phyloP scores from a whole-genome alignment of 2,329 filamentous ascomycete genomes.

The Elsinoe batatas region DNA sequence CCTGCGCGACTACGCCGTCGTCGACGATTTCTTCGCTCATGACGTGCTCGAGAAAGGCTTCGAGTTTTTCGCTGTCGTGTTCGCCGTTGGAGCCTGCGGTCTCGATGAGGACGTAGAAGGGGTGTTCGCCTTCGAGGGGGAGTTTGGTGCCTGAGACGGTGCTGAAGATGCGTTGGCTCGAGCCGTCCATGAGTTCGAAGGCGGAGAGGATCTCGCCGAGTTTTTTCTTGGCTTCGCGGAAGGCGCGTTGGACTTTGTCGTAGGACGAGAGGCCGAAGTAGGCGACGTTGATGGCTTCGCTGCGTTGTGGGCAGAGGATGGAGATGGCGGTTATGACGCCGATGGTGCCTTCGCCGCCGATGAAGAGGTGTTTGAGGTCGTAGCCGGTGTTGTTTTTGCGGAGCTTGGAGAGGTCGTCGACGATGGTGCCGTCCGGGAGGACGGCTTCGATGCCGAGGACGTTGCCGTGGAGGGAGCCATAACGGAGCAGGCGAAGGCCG shows the following conservation, averaged over 20 bases:
- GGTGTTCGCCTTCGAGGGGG: conserved; percentile 73
- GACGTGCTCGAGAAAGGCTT: conserved; percentile 81
- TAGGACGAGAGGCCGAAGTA: conserved; percentile 87
- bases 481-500: conserved; percentile 77
- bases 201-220: conserved; percentile 92
- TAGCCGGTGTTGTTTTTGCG: conserved; percentile 99
- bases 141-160: conserved; percentile 64
- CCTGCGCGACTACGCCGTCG: conserved; percentile 85
- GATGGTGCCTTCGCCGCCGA: conserved; percentile 89
- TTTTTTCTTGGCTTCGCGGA: conserved; percentile 78
- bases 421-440: conserved; percentile 80
- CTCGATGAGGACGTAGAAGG: conserved; percentile 95
- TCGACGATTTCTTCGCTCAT: conserved; percentile 78
- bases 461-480: conserved; percentile 87
- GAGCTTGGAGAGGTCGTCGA: conserved; percentile 78
- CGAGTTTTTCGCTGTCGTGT: conserved; percentile 84
- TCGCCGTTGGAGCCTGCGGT: conserved; percentile 91
- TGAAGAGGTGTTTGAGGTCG: conserved; percentile 93
- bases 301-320: conserved; percentile 78
- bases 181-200: conserved; percentile 92
- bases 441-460: conserved; percentile 91
- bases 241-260: conserved; percentile 78
- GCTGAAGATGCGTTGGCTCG: conserved; percentile 68
- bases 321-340: conserved; percentile 88
- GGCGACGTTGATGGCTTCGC: conserved; percentile 84